A percentile compares a stretch with the other conserved stretches of the same genome.
phyloP scores from a whole-genome alignment of 768 basidiomycete species.

The Clitopilus hobsonii region DNA sequence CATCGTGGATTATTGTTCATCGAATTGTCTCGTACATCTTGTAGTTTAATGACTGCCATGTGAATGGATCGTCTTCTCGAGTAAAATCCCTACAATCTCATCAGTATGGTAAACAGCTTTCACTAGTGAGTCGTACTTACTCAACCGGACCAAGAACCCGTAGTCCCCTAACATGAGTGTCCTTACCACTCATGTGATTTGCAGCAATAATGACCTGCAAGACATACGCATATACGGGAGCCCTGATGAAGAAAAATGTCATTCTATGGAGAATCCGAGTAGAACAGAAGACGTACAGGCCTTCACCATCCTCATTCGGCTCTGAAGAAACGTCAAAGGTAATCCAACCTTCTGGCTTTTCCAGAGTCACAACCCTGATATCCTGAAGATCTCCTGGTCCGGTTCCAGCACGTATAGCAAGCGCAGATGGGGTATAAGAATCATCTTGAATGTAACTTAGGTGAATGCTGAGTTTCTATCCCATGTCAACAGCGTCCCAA shows the following conservation, averaged over 20 bases:
- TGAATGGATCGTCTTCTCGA: slow-evolving; percentile 66
- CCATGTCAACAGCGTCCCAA: neutral
- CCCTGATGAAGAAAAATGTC: slow-evolving; percentile 40
- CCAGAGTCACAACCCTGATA: slow-evolving; percentile 76
- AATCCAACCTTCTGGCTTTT: slow-evolving; percentile 94
- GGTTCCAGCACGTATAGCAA: slow-evolving; percentile 90
- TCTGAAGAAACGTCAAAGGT: slow-evolving; percentile 82
- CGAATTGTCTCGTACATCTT: slow-evolving; percentile 79
- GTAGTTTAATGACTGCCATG: slow-evolving; percentile 60
- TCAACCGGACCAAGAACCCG: slow-evolving; percentile 81
- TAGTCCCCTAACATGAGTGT: slow-evolving; percentile 94
- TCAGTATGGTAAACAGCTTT: slow-evolving; percentile 2
- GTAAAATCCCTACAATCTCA: slow-evolving; percentile 32
- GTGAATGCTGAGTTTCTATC: slow-evolving; percentile 80
- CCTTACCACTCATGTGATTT: slow-evolving; percentile 98
- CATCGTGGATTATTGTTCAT: too few relatives aligned
- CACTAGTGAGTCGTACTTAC: slow-evolving; percentile 34
- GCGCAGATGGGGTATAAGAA: slow-evolving; percentile 92
- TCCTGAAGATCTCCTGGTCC: slow-evolving; percentile 91
- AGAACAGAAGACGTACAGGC: slow-evolving; percentile 52
- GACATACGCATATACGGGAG: slow-evolving; percentile 84
- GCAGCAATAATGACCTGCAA: slow-evolving; percentile 86
- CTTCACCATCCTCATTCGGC: slow-evolving; percentile 72
- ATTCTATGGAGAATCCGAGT: neutral
- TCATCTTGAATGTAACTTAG: slow-evolving; percentile 84